Evolutionary conservation across 2,329 filamentous ascomycete species (phyloP).

Genomic region (Ophiostoma tasmaniense): DNA sequence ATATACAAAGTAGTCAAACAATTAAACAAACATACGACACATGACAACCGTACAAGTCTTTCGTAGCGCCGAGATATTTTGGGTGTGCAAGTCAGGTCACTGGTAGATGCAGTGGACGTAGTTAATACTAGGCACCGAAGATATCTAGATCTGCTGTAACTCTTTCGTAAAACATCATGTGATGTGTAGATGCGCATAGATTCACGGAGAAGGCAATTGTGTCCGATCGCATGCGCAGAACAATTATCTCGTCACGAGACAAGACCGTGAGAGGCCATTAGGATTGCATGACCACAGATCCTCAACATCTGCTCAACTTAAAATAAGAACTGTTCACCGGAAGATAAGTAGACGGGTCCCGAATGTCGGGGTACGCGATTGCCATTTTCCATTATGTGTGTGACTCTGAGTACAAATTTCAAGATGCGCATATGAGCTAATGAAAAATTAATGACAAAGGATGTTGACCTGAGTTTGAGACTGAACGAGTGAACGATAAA

Average conservation of each 20-base stretch:
- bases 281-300: neutral
- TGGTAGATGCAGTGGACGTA: neutral
- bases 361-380: neutral
- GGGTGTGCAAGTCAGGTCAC: neutral
- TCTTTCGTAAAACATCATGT: neutral
- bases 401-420: neutral
- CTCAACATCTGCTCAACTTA: neutral
- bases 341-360: neutral
- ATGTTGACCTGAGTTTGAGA: neutral
- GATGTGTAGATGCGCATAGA: too few species aligned
- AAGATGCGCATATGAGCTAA: neutral
- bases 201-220: too few species aligned
- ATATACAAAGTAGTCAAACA: neutral
- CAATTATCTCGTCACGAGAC: too few species aligned
- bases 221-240: too few species aligned
- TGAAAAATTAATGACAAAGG: neutral
- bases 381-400: neutral
- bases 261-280: neutral
- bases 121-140: neutral
- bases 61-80: neutral
- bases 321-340: neutral
- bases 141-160: neutral
- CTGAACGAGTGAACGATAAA: too few species aligned
- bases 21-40: neutral
- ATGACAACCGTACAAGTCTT: neutral